phyloP scores from a whole-genome alignment of 495 filamentous ascomycete species.

The Penicillium simplicissimum region DNA sequence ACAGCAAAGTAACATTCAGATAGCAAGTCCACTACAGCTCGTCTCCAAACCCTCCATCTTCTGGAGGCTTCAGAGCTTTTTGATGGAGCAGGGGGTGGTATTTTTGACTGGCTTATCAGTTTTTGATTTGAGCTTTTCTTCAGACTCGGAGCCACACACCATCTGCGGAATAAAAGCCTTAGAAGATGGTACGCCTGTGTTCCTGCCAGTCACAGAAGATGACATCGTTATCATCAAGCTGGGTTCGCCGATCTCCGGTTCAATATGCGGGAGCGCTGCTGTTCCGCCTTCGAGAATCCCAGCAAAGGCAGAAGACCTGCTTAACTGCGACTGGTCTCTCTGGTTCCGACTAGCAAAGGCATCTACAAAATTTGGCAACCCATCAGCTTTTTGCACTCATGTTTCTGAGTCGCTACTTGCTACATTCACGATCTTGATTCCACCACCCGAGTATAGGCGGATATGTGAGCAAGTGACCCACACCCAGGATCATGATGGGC shows the following conservation, averaged over 20 bases:
- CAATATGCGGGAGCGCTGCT: neutral
- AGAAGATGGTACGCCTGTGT: neutral
- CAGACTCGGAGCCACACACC: neutral
- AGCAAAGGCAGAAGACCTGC: neutral
- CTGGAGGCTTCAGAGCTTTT: neutral
- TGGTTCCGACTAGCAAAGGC: neutral
- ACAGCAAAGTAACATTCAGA: neutral
- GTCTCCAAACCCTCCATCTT: neutral
- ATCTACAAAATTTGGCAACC: neutral
- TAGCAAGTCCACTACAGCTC: neutral
- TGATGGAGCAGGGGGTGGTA: neutral
- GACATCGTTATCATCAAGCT: neutral
- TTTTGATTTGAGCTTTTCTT: neutral
- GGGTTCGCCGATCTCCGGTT: neutral
- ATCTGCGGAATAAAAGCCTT: neutral
- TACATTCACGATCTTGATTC: neutral
- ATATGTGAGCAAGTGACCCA: neutral
- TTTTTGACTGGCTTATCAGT: neutral
- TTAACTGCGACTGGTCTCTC: neutral
- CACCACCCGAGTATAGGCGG: neutral
- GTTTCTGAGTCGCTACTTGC: neutral
- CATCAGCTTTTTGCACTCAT: neutral
- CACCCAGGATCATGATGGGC: neutral
- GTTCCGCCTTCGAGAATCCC: neutral
- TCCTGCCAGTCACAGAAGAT: neutral